Percentiles rank a stretch among this genome's conserved stretches.
Conservation (phyloP, 2,329 filamentous ascomycete species). For the Epichloe scottii region DNA sequence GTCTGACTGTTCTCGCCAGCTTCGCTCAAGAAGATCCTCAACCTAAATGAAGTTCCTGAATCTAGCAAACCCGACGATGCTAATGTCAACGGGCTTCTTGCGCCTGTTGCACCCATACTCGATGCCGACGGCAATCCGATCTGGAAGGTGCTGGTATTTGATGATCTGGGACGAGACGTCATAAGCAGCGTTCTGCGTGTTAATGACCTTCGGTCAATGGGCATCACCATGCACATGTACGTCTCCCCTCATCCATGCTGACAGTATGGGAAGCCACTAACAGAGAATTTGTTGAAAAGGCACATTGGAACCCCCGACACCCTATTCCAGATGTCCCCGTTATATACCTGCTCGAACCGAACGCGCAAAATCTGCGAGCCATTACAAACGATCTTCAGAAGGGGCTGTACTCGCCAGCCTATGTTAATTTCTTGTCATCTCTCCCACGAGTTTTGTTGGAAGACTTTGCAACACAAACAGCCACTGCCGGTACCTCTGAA, state of each 20-base stretch:
- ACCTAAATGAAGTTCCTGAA: constrained; percentile 67
- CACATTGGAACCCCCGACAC: constrained; percentile 72
- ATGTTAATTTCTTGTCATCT: constrained; percentile 94
- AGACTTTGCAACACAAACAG: constrained; percentile 85
- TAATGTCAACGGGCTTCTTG: constrained; percentile 49
- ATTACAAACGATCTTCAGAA: constrained; percentile 80
- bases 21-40: constrained; percentile 90
- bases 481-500: constrained; percentile 71
- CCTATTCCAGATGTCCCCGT: constrained; percentile 93
- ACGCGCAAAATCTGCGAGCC: constrained; percentile 60
- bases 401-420: constrained; percentile 82
- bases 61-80: constrained; percentile 50
- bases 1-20: constrained; percentile 34
- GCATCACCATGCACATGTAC: constrained; percentile 93
- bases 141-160: constrained; percentile 96
- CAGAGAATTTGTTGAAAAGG: constrained; percentile 27
- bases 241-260: constrained; percentile 6
- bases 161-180: constrained; percentile 80
- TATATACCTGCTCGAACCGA: constrained; percentile 92
- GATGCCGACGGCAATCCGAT: constrained; percentile 83
- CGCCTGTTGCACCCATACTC: constrained; percentile 65
- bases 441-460: constrained; percentile 82
- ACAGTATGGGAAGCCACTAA: neutral
- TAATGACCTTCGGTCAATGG: constrained; percentile 82
- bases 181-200: constrained; percentile 94